A percentile compares a stretch with the other conserved stretches of the same genome.
Conservation (phyloP, 1,284 basidiomycete genomes). For the Schizophyllum amplum region DNA sequence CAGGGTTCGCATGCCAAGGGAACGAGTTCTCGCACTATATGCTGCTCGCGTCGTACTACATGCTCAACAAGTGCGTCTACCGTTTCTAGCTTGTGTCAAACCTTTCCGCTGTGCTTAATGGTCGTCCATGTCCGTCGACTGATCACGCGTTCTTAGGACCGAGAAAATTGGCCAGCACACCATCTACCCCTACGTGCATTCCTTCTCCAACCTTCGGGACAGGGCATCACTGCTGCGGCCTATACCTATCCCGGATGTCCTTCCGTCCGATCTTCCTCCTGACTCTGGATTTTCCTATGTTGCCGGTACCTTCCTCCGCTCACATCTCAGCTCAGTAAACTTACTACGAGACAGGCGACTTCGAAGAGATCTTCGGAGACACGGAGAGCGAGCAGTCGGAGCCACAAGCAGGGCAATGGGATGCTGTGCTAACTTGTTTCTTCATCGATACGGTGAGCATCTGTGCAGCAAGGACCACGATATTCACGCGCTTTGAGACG, state of each 20-base stretch:
- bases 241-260: slow-evolving; percentile 76
- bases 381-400: slow-evolving; percentile 38
- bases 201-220: slow-evolving; percentile 76
- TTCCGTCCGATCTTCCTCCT: slow-evolving; percentile 63
- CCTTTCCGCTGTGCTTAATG: no score
- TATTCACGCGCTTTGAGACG: slow-evolving; percentile 1
- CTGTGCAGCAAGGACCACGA: slow-evolving; percentile 6
- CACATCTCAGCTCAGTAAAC: not conserved
- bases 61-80: slow-evolving; percentile 82
- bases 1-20: slow-evolving; percentile 82
- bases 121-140: no score
- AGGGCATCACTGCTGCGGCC: slow-evolving; percentile 54
- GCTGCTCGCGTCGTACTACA: slow-evolving; percentile 78
- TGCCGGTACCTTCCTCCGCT: slow-evolving; percentile 43
- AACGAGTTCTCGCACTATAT: slow-evolving; percentile 95
- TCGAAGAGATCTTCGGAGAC: slow-evolving; percentile 83
- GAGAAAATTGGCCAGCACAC: slow-evolving; percentile 57
- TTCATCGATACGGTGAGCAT: slow-evolving; percentile 93
- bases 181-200: slow-evolving; percentile 85
- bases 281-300: slow-evolving; percentile 74
- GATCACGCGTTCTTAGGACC: slow-evolving; percentile 40
- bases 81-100: no score
- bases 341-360: slow-evolving; percentile 59
- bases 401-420: slow-evolving; percentile 73
- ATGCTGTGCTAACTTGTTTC: slow-evolving; percentile 91